Percentiles rank a stretch among this genome's conserved stretches.
Evolutionary conservation across 2,329 filamentous ascomycete species (phyloP).

Genomic region (Fusarium sp.): DNA sequence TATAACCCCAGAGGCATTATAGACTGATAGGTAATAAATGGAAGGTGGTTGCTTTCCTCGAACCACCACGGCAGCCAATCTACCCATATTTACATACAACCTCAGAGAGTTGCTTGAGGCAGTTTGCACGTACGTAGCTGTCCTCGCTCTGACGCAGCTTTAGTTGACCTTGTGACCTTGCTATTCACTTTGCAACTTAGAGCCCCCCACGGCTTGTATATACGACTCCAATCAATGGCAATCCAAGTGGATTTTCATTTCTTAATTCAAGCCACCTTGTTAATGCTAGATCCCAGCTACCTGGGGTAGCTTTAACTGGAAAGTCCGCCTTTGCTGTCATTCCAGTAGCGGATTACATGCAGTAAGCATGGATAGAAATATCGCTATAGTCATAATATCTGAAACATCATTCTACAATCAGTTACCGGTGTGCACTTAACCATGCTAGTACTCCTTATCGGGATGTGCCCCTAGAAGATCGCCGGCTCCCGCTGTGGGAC

Average conservation of each 20-base stretch:
- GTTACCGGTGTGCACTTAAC: slow-evolving; percentile 47
- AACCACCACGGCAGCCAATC: background rate
- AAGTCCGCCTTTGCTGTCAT: slow-evolving; percentile 24
- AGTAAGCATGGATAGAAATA: background rate
- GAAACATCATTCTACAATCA: slow-evolving; percentile 23
- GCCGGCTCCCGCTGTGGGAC: slow-evolving; percentile 31
- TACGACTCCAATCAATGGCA: background rate
- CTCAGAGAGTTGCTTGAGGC: background rate
- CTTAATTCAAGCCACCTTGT: slow-evolving; percentile 19
- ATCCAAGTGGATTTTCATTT: slow-evolving; percentile 14
- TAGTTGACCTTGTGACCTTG: background rate
- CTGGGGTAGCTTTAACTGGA: slow-evolving; percentile 23
- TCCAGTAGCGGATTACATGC: slow-evolving; percentile 22
- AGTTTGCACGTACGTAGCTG: background rate
- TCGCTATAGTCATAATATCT: slow-evolving; percentile 17
- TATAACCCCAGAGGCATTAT: background rate
- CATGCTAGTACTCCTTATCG: slow-evolving; percentile 27
- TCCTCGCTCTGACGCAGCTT: too few species aligned
- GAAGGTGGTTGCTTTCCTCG: background rate
- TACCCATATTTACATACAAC: background rate
- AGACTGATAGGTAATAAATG: background rate
- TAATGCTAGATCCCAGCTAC: slow-evolving; percentile 22
- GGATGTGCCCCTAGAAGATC: slow-evolving; percentile 29
- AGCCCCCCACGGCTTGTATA: background rate
- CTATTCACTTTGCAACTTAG: background rate